Evolutionary conservation across 2,329 filamentous ascomycete genomes (phyloP), one percentile per base, ranked within the genome.

Genomic region (Colletotrichum sublineola): DNA sequence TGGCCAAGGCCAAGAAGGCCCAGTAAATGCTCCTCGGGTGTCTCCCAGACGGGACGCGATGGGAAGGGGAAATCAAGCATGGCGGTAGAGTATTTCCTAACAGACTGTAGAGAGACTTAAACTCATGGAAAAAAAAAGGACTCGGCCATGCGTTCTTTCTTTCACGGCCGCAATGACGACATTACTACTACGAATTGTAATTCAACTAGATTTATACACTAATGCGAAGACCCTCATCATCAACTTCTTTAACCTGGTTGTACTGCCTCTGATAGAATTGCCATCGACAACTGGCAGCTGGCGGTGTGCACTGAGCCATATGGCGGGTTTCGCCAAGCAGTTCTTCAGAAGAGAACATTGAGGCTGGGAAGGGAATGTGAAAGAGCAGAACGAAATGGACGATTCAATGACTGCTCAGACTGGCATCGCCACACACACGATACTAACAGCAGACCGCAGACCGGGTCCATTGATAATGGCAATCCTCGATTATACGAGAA

Each of bases 1-100:
- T 94, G 63, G 87, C 92, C 82, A 86, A 86, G 80, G 85, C 86
- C 75, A 91, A 91, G 87, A 95, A 95, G 87, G 85, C 86, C 40
- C 87, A 93, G 84, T 92, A 89, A 83, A 80, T 60, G 2, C 87
- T 7, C 24, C n/a, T 29, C 29, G 6, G 33, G 5, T 14, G 11
- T 33, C 50, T 31, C 1, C 1, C 11, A 18, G 15, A 11, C 29
- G 57, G 57, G 92, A 83, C 5, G 92, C 89, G 83, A 79, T 62
- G 1, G 2, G 18, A 44, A 15, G 62, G 63, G 48, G 20, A 14
- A 33, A 15, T n/a, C 50, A 15, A 33, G 24, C 6, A 60, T 29
- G 7, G 7, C 14, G 38, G 7, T 6, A 8, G 8, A n/a, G 14
- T 18, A 40, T 20, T 31, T 33, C 24, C 38, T 8, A 5, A 6